Percentiles rank a stretch among this genome's conserved stretches.
Conservation (phyloP, 768 basidiomycete species). For the Plicaturopsis crispa region DNA sequence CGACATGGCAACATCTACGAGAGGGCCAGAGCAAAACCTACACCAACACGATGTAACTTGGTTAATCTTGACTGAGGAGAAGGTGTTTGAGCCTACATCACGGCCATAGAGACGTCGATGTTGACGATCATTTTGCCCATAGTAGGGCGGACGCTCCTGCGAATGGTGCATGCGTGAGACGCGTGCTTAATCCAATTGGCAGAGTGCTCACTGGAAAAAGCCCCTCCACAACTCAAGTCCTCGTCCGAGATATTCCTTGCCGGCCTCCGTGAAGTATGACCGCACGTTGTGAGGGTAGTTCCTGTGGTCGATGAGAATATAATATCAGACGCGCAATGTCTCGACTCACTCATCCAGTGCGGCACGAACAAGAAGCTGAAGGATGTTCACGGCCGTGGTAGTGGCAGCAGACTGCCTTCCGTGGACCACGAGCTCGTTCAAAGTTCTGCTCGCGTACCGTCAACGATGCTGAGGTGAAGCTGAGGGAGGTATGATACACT, state of each 20-base stretch:
- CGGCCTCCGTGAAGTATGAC: constrained; percentile 21
- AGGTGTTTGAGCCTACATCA: constrained; percentile 34
- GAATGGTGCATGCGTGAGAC: no score
- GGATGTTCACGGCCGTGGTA: constrained; percentile 19
- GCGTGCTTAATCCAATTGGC: neutral
- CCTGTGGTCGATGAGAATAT: constrained; percentile 8
- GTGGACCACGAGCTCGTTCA: neutral
- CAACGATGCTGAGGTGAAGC: constrained; percentile 1
- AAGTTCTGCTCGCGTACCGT: constrained; percentile 2
- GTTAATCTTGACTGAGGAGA: neutral
- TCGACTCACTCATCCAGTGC: constrained; percentile 20
- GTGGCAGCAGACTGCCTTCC: constrained; percentile 13
- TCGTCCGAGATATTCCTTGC: constrained; percentile 7
- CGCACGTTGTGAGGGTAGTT: constrained; percentile 24
- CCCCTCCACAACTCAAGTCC: constrained; percentile 41
- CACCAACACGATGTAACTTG: constrained; percentile 18
- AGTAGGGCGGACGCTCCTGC: constrained; percentile 40
- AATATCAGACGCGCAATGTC: neutral
- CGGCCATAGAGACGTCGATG: constrained; percentile 38
- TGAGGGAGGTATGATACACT: neutral
- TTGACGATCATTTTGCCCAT: constrained; percentile 32
- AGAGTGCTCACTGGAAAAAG: constrained; percentile 37
- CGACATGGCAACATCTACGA: constrained; percentile 13
- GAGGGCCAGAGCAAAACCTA: constrained; percentile 16
- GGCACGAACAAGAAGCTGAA: constrained; percentile 28